A percentile compares a stretch with the other conserved stretches of the same genome.
These are phyloP conservation scores for Thalassiosira sp. DNA, from an alignment of 352 stramenopile species.

Conservation along the genomic window DNA sequence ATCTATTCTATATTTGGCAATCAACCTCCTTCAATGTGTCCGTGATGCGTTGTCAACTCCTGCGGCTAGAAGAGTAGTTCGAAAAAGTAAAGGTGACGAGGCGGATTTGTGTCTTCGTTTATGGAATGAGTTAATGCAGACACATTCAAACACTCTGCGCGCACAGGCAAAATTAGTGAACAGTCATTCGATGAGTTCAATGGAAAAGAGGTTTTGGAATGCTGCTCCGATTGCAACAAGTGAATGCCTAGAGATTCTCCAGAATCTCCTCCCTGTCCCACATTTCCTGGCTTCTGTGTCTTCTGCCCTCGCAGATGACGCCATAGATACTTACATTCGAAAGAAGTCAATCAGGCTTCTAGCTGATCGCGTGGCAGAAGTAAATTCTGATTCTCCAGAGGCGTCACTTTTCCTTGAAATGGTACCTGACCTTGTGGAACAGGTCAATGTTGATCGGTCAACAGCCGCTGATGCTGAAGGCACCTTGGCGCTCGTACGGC, in stretches of 20 bases:
- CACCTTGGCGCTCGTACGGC: constrained; percentile 18
- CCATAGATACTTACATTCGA: constrained; percentile 59
- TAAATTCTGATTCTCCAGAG: constrained; percentile 60
- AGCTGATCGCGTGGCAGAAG: constrained; percentile 58
- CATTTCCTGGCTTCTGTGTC: constrained; percentile 80
- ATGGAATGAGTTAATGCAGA: constrained; percentile 75
- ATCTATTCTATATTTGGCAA: constrained; percentile 49
- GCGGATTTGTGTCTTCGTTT: constrained; percentile 61
- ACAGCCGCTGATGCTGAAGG: constrained; percentile 22
- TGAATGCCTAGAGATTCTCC: constrained; percentile 65
- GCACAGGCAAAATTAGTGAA: constrained; percentile 38
- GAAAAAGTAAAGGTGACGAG: constrained; percentile 49
- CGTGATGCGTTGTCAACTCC: constrained; percentile 43
- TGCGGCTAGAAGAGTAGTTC: constrained; percentile 42
- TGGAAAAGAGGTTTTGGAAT: constrained; percentile 63
- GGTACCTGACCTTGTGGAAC: constrained; percentile 64
- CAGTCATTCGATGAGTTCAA: constrained; percentile 7
- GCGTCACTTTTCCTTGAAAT: constrained; percentile 78
- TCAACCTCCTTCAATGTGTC: constrained; percentile 54
- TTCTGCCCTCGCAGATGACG: constrained; percentile 68
- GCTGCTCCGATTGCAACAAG: constrained; percentile 44
- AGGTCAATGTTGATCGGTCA: constrained; percentile 28
- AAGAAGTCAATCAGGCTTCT: constrained; percentile 67
- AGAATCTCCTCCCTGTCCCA: constrained; percentile 69
- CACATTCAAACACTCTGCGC: constrained; percentile 56